phyloP scores from a whole-genome alignment of 257 asterid species.

The Cynanchum wilfordii region DNA sequence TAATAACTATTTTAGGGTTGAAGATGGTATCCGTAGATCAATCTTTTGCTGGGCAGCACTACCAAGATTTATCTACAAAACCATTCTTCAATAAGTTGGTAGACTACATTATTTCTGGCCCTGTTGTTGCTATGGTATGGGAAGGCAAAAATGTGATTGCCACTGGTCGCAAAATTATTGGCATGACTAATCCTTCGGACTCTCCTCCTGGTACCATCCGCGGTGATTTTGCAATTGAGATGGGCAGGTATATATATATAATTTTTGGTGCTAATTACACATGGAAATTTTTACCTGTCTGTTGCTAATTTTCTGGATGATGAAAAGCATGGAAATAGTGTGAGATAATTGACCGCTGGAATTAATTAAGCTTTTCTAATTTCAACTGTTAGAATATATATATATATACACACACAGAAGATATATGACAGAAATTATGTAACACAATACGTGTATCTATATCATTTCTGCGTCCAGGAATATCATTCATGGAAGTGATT shows the following conservation, averaged over 20 bases:
- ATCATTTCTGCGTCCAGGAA: constrained; percentile 37
- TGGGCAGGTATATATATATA: constrained; percentile 50
- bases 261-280: too few relatives aligned
- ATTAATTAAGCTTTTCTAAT: not conserved
- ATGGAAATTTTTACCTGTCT: not conserved
- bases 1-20: constrained; percentile 34
- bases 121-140: constrained; percentile 92
- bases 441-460: not conserved
- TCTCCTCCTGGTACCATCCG: constrained; percentile 91
- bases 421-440: too few relatives aligned
- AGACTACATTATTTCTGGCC: constrained; percentile 74
- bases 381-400: too few relatives aligned
- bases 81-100: constrained; percentile 74
- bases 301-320: not conserved
- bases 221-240: constrained; percentile 73
- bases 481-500: constrained; percentile 74
- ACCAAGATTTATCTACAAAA: constrained; percentile 67
- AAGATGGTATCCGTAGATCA: constrained; percentile 62
- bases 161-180: constrained; percentile 82
- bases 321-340: not conserved
- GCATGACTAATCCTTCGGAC: constrained; percentile 77
- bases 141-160: constrained; percentile 74
- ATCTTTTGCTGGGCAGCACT: constrained; percentile 74
- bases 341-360: not conserved
- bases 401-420: too few relatives aligned